Base-by-base conservation (phyloP, 129 eudicot genomes). In the Tagetes patula region DNA sequence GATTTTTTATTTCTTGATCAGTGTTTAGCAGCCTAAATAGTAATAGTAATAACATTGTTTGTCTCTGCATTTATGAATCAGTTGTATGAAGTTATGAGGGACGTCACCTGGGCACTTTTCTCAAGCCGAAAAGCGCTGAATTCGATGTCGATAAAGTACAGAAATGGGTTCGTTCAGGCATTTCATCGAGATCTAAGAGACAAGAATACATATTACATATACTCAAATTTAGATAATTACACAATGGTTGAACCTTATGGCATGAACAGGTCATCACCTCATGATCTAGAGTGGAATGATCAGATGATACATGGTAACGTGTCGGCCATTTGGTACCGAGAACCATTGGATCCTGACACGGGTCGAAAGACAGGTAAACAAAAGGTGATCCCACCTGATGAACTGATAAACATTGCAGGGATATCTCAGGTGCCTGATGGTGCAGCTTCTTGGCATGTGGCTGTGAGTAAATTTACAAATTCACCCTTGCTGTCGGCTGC, bases 401-500 rank as follows among this genome's bases (percentile, higher is more conserved):
- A 94, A 34, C 70, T 94, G 27, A 84, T 94, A 27, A 84, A 94
- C 53, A 94, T 94, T 13, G 96, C 98, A 1, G 98, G 98, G 5
- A 84, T 87, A 65, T 94, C 98, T 54, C 96, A 88, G 68, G 93
- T 94, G 20, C 98, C 98, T 13, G 96, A 94, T 77, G 98, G 98
- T 38, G 89, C 95, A 27, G 96, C 98, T 20, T 78, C 96, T 8
- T 94, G 98, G 98, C 98, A 94, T 53, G 87, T 94, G 5, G 85
- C 98, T 5, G 96, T 94, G 46, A 94, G 98, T 82, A 94, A 90
- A 74, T 86, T 80, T 36, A 78, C 91, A 3, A 82, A 79, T 43
- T 94, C 98, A 3, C 97, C 96, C 1, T 71, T 94, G 81, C 89
- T 94, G 67, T 90, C 98, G 3, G 98, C 96, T 60, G 98, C 97